Base-by-base conservation (phyloP, 2,329 filamentous ascomycete genomes). In the Aspergillus terreus region DNA sequence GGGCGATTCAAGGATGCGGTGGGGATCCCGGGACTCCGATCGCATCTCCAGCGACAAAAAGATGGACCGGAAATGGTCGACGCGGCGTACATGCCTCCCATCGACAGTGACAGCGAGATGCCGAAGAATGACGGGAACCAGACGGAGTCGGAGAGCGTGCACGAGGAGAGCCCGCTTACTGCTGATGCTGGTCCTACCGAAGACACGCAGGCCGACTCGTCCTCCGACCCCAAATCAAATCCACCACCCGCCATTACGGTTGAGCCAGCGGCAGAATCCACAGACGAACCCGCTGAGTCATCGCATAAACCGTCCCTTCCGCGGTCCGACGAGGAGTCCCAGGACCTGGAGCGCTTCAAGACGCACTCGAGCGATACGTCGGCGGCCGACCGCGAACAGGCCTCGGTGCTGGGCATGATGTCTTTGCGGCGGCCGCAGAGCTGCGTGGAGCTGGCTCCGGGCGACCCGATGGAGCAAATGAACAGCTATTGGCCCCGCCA, bases 1-100 rank as follows among this genome's bases (percentile, higher is more conserved):
- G 88, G 88, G 1, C 85, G 89, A 33, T 91, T 96, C 67, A 92
- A 92, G 64, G 90, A 92, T 65, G 90, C 85, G 2, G 87, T 96
- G 33, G 88, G 40, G 40, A 17, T 42, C 11, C 40, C 40, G 6
- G 40, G 89, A 23, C 63, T 70, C 40, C 72, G 73, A 19, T 72
- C 69, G 19, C 71, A 76, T 58, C 65, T 72, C 40, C 66, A 70
- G 42, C 72, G 68, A 47, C 60, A 63, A 10, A 71, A 69, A 55
- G 72, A 75, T 6, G 63, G 60, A 6, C 35, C 56, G 2, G 69
- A 69, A 21, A 61, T 63, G 27, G 56, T 58, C 43, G 67, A 71
- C 46, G 49, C 60, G 43, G 58, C 62, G 6, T 64, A 66, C 52
- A 52, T 61, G 21, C 58, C 63, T 46, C 53, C 55, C 2, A 52